Base-by-base conservation (phyloP, 148 eudicot genomes). In the Camellia sinensis region DNA sequence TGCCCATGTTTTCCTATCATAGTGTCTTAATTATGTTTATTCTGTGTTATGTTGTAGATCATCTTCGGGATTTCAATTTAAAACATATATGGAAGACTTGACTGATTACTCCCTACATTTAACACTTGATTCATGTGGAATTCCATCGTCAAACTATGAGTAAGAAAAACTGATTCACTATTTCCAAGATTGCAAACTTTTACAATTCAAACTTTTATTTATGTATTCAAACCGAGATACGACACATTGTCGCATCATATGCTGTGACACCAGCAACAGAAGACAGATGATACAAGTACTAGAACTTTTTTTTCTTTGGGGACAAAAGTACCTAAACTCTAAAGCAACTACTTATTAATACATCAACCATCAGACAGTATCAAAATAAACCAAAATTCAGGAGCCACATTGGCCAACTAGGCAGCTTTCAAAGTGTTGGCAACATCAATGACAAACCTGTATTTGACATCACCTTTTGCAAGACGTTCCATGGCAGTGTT, bases 401-500 rank as follows among this genome's bases (percentile, higher is more conserved):
- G 69, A 29, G 69, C 44, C 43, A 5, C 1, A 2, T 3, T 5
- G 4, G 45, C 19, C 1, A 54, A 37, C n/a, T 73, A 40, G 62
- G 76, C 19, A 0, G 21, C 63, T 73, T 73, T 53, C 63, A 73
- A 40, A 73, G 62, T 12, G 63, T 73, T 54, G 21, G 76, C 76
- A 37, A 73, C 76, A 54, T 73, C 76, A 37, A 73, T 54, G 76
- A 73, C 76, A 37, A 73, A 73, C 37, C 76, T 45, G 46, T 73
- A 73, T 54, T 37, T 57, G 17, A 73, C 76, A 37, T 73, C 63
- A 54, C 63, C 46, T 54, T 56, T 73, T 41, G 43, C 64, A 73
- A 73, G 76, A 45, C 63, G 76, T 14, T 73, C 76, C 76, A 73
- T 73, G 19, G 76, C 76, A 15, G 76, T 56, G 63, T 73, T 73